phyloP scores from a whole-genome alignment of 192 early-diverging fungal genomes.

The Mortierella hygrophila region DNA sequence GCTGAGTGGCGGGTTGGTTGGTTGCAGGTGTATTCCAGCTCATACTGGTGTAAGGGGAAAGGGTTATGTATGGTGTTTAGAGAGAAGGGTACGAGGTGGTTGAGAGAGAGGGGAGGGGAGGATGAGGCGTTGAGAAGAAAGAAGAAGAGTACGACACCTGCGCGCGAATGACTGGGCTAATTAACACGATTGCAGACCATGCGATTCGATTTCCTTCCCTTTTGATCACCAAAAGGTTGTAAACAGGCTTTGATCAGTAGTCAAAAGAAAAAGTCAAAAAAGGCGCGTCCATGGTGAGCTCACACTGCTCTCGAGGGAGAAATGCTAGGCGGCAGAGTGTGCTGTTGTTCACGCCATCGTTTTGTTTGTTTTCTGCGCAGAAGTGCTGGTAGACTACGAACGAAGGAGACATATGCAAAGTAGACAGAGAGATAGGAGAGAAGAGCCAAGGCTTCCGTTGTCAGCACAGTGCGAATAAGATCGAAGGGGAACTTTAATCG shows the following conservation, averaged over 20 bases:
- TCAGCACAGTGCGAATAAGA: background rate
- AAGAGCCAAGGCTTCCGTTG: no score
- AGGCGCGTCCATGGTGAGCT: no score
- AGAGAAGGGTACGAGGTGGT: background rate
- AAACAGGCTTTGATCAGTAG: background rate
- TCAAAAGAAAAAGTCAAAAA: no score
- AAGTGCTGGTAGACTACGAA: no score
- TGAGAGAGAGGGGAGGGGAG: background rate
- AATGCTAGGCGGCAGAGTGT: no score
- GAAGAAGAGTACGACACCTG: background rate
- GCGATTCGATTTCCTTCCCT: background rate
- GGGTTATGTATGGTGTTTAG: background rate
- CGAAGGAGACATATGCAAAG: no score
- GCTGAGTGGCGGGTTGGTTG: background rate
- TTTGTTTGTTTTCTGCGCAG: no score
- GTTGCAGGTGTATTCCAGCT: background rate
- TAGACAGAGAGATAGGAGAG: no score
- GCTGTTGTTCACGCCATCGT: no score
- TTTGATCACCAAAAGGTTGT: background rate
- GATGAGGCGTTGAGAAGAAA: background rate
- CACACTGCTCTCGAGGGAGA: no score
- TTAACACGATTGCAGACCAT: background rate
- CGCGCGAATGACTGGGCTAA: background rate
- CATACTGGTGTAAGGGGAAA: background rate
- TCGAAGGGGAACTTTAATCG: background rate